phyloP scores from a whole-genome alignment of 179 eudicot genomes.

The Spergularia azorica region DNA sequence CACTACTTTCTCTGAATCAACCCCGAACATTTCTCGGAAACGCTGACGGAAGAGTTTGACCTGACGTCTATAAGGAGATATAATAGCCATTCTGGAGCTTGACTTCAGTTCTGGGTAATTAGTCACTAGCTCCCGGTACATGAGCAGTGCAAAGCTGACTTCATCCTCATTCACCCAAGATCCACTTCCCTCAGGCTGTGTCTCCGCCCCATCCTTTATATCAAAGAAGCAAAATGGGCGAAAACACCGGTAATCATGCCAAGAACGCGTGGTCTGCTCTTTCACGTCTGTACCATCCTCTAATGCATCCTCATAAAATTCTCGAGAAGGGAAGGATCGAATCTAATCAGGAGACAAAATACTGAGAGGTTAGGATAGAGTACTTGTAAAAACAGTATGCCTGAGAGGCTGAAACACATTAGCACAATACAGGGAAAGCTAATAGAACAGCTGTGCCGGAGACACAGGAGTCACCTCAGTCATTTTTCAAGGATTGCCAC shows the following conservation, averaged over 20 bases:
- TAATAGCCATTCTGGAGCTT: conserved; percentile 80
- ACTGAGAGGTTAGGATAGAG: background rate
- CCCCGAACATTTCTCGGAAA: conserved; percentile 63
- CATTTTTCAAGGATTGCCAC: too few relatives aligned
- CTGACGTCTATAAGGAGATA: conserved; percentile 81
- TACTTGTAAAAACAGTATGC: background rate
- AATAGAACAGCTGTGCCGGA: too few relatives aligned
- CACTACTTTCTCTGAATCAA: conserved; percentile 71
- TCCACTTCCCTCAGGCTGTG: conserved; percentile 66
- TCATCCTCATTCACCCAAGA: conserved; percentile 82
- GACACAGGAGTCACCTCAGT: too few relatives aligned
- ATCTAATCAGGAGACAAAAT: conserved; percentile 43
- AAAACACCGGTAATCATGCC: conserved; percentile 87
- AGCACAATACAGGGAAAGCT: too few relatives aligned
- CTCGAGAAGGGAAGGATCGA: conserved; percentile 86
- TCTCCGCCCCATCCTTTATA: conserved; percentile 71
- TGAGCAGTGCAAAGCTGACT: conserved; percentile 78
- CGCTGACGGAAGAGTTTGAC: conserved; percentile 71
- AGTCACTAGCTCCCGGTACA: conserved; percentile 69
- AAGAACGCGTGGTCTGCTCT: conserved; percentile 64
- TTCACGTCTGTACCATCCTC: conserved; percentile 80
- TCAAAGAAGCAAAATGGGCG: conserved; percentile 99
- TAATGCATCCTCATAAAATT: conserved; percentile 73
- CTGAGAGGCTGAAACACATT: background rate
- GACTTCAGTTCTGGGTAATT: conserved; percentile 80